Evolutionary conservation across 768 basidiomycete genomes (phyloP).

Genomic region (Cystobasidiopsis lactophilus): DNA sequence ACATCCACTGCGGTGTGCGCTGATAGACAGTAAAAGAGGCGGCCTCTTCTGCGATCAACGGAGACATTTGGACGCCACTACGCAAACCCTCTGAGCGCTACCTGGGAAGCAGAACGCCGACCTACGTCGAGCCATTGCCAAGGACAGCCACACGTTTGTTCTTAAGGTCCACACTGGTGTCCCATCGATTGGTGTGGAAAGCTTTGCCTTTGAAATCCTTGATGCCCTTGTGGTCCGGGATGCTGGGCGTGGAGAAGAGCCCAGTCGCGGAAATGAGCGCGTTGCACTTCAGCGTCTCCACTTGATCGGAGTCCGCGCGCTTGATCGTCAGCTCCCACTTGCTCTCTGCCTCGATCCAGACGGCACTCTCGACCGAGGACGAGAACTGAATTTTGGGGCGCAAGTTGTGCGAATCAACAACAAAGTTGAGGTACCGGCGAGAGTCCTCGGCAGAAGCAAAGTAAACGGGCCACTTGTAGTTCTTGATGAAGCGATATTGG

Average conservation of each 20-base stretch:
- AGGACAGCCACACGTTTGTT: constrained; percentile 22
- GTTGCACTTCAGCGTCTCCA: background rate
- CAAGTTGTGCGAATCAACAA: too few species aligned
- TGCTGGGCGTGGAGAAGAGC: constrained; percentile 23
- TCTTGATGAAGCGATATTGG: too few species aligned
- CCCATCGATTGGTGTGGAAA: constrained; percentile 43
- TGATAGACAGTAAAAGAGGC: constrained; percentile 1
- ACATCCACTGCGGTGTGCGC: background rate
- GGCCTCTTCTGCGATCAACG: constrained; percentile 5
- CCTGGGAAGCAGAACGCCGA: constrained; percentile 11
- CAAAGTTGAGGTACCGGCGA: too few species aligned
- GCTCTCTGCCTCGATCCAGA: too few species aligned
- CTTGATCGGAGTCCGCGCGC: too few species aligned
- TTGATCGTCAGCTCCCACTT: too few species aligned
- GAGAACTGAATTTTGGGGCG: too few species aligned
- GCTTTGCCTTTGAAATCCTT: constrained; percentile 36
- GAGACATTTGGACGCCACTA: background rate
- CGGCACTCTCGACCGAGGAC: too few species aligned
- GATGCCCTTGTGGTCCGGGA: constrained; percentile 43
- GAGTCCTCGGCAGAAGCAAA: too few species aligned
- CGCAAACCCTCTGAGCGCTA: background rate
- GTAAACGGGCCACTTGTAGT: too few species aligned
- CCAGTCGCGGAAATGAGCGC: constrained; percentile 7
- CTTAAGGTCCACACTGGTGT: constrained; percentile 20
- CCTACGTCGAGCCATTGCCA: constrained; percentile 10